Evolutionary conservation across 2,329 filamentous ascomycete species (phyloP).

Genomic region (Uncinocarpus reesii): DNA sequence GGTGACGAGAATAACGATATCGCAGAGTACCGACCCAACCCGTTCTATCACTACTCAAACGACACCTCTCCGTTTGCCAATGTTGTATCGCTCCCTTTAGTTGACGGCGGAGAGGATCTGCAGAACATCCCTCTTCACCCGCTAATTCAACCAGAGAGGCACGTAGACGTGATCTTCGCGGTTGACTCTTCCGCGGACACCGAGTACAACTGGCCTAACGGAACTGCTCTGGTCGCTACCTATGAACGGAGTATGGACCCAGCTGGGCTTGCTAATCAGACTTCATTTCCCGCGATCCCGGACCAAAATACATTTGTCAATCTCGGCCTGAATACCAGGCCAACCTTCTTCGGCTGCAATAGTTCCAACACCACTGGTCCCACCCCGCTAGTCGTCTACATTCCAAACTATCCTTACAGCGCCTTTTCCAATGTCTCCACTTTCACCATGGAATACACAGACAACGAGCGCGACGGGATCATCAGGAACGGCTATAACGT

Average conservation of each 20-base stretch:
- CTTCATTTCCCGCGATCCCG: constrained; percentile 61
- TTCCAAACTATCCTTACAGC: constrained; percentile 76
- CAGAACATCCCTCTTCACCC: constrained; percentile 74
- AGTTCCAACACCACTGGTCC: constrained; percentile 50
- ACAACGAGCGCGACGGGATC: constrained; percentile 61
- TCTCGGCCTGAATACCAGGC: constrained; percentile 59
- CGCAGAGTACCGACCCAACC: constrained; percentile 63
- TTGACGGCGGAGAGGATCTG: constrained; percentile 67
- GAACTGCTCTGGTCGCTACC: constrained; percentile 61
- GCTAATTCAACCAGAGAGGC: constrained; percentile 60
- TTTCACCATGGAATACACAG: constrained; percentile 55
- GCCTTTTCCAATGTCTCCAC: constrained; percentile 70
- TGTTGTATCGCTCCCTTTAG: constrained; percentile 52
- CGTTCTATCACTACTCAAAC: constrained; percentile 58
- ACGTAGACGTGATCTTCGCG: constrained; percentile 71
- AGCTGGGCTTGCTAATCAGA: constrained; percentile 52
- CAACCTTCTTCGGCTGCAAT: constrained; percentile 74
- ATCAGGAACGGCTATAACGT: constrained; percentile 79
- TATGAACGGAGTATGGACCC: constrained; percentile 54
- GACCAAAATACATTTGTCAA: constrained; percentile 70
- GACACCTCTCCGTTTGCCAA: constrained; percentile 48
- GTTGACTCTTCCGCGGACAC: constrained; percentile 70
- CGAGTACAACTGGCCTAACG: constrained; percentile 61
- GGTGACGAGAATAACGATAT: constrained; percentile 58
- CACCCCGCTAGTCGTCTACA: constrained; percentile 67